Evolutionary conservation across 2,329 filamentous ascomycete genomes (phyloP).

Genomic region (Epicoccum sorghinum): DNA sequence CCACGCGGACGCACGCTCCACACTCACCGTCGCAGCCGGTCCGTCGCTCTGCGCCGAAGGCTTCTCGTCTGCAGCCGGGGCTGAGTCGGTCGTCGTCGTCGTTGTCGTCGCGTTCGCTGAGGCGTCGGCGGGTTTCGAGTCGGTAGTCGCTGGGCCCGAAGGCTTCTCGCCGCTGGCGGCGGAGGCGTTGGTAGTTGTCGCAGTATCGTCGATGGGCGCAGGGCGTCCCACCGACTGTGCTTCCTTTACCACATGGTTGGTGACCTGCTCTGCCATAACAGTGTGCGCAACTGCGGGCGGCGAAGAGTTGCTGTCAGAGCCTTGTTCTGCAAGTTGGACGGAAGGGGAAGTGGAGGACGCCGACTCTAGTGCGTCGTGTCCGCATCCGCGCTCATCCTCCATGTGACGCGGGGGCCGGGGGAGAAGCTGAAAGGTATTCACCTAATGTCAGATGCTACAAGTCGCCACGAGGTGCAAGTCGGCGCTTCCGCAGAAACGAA

Average conservation of each 20-base stretch:
- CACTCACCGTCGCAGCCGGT: conserved; percentile 33
- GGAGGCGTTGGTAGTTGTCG: conserved; percentile 63
- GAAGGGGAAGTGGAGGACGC: conserved; percentile 14
- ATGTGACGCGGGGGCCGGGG: conserved; percentile 29
- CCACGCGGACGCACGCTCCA: background rate
- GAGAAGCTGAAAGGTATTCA: conserved; percentile 41
- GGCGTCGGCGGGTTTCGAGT: conserved; percentile 19
- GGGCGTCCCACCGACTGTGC: conserved; percentile 69
- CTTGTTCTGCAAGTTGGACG: conserved; percentile 30
- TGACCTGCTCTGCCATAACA: conserved; percentile 76
- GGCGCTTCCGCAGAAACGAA: conserved; percentile 50
- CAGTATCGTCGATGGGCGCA: conserved; percentile 70
- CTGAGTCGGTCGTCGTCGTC: conserved; percentile 29
- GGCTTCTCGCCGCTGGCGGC: conserved; percentile 56
- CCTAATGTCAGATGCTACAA: conserved; percentile 48
- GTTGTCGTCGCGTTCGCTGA: conserved; percentile 48
- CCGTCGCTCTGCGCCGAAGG: conserved; percentile 25
- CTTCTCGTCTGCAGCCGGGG: conserved; percentile 22
- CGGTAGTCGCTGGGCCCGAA: conserved; percentile 43
- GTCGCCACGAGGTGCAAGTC: conserved; percentile 47
- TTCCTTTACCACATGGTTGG: conserved; percentile 75
- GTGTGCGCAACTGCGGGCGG: conserved; percentile 57
- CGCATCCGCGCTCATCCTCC: conserved; percentile 27
- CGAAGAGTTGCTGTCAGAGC: conserved; percentile 42
- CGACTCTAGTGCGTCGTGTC: conserved; percentile 27